These are phyloP conservation scores for Globisporangium barbulae DNA, from an alignment of 352 stramenopile species.

Conservation along the genomic window DNA sequence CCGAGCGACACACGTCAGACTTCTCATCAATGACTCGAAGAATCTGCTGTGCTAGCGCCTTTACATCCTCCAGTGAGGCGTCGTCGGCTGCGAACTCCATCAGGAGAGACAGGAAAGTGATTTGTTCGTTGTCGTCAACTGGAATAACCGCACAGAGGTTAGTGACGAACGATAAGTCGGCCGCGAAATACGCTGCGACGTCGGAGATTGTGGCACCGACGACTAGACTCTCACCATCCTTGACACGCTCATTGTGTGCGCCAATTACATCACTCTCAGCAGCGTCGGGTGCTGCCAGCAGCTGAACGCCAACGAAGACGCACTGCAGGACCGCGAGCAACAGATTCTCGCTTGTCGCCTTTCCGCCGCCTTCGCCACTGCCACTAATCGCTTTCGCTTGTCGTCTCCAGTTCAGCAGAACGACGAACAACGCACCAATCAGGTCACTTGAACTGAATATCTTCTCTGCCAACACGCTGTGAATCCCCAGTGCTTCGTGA, in stretches of 20 bases:
- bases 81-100: constrained; percentile 9
- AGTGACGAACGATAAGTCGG: constrained; percentile 31
- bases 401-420: constrained; percentile 40
- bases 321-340: constrained; percentile 50
- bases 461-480: constrained; percentile 31
- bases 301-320: constrained; percentile 43
- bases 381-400: constrained; percentile 1
- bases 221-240: constrained; percentile 1
- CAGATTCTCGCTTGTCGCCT: constrained; percentile 43
- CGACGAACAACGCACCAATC: constrained; percentile 34
- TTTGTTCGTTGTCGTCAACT: not conserved
- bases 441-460: constrained; percentile 52
- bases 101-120: constrained; percentile 21
- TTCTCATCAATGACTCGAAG: constrained; percentile 15
- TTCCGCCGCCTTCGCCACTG: constrained; percentile 1
- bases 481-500: constrained; percentile 23
- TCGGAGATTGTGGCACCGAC: constrained; percentile 16
- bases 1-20: constrained; percentile 6
- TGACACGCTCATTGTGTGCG: constrained; percentile 7
- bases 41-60: constrained; percentile 10
- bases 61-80: constrained; percentile 8
- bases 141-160: constrained; percentile 30
- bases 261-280: not conserved
- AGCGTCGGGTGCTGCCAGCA: constrained; percentile 14
- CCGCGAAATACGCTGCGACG: constrained; percentile 28